Percentiles rank a stretch among this genome's conserved stretches.
Evolutionary conservation across 495 filamentous ascomycete genomes (phyloP).

Genomic region (Massariosphaeria phaeospora): DNA sequence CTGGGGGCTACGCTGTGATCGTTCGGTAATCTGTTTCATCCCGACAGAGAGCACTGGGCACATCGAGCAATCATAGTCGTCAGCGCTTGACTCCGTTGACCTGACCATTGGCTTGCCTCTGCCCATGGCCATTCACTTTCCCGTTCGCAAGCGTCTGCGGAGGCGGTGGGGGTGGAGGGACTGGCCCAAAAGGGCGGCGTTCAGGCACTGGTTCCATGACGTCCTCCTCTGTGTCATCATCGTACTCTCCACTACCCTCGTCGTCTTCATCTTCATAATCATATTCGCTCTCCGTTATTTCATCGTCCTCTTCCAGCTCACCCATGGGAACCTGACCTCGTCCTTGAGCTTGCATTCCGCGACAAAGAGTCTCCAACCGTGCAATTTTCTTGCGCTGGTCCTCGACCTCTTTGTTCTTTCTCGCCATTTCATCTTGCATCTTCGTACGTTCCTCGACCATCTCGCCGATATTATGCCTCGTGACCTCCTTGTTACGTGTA

Average conservation of each 20-base stretch:
- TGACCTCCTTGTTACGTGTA: slow-evolving; percentile 87
- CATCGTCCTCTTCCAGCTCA: slow-evolving; percentile 58
- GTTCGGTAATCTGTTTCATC: too few relatives aligned
- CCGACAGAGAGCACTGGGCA: too few relatives aligned
- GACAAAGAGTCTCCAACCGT: slow-evolving; percentile 87
- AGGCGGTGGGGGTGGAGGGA: slow-evolving; percentile 42
- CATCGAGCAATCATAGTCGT: neutral
- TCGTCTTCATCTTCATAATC: slow-evolving; percentile 68
- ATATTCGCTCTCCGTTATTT: slow-evolving; percentile 64
- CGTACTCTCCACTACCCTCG: slow-evolving; percentile 54
- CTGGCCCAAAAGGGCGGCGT: slow-evolving; percentile 38
- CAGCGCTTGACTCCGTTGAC: slow-evolving; percentile 35
- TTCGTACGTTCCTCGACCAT: slow-evolving; percentile 92
- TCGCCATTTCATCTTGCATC: slow-evolving; percentile 55
- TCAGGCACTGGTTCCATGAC: slow-evolving; percentile 28
- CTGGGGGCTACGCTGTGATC: too few relatives aligned
- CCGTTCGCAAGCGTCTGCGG: slow-evolving; percentile 31
- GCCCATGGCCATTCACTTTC: slow-evolving; percentile 33
- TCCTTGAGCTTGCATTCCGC: slow-evolving; percentile 89
- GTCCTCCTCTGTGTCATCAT: slow-evolving; percentile 40
- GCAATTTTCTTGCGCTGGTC: slow-evolving; percentile 80
- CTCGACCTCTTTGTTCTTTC: slow-evolving; percentile 73
- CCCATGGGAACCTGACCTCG: slow-evolving; percentile 54
- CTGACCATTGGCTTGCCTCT: slow-evolving; percentile 32
- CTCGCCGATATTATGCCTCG: slow-evolving; percentile 90